A percentile compares a stretch with the other conserved stretches of the same genome.
Evolutionary conservation across 1,284 basidiomycete genomes (phyloP).

Genomic region (Melampsora larici-populina): DNA sequence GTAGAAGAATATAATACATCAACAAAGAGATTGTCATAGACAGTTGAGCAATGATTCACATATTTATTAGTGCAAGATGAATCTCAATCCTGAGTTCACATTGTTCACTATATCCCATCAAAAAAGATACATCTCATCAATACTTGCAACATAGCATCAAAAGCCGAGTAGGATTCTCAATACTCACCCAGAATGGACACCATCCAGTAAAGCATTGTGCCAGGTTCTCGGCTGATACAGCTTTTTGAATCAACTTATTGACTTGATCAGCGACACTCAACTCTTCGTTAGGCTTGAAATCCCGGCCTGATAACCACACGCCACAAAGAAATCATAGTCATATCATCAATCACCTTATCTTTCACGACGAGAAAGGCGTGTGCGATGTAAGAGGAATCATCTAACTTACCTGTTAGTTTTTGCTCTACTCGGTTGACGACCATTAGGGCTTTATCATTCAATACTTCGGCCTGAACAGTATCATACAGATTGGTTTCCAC

Average conservation of each 20-base stretch:
- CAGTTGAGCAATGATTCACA: too few species aligned
- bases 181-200: conserved; percentile 57
- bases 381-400: neutral
- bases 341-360: too few species aligned
- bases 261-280: conserved; percentile 70
- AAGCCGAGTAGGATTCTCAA: too few species aligned
- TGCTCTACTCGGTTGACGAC: conserved; percentile 90
- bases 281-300: conserved; percentile 77
- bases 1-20: too few species aligned
- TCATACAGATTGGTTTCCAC: conserved; percentile 50
- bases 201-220: conserved; percentile 95
- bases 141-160: too few species aligned
- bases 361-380: too few species aligned
- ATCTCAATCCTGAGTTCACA: too few species aligned
- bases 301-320: conserved; percentile 63
- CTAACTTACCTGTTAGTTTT: conserved; percentile 72
- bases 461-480: conserved; percentile 64
- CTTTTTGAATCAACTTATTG: conserved; percentile 83
- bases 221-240: conserved; percentile 84
- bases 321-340: neutral
- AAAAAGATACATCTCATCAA: too few species aligned
- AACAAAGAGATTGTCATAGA: too few species aligned
- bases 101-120: too few species aligned
- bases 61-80: too few species aligned
- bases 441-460: conserved; percentile 80